These are phyloP conservation scores for Amanita muscaria DNA, from an alignment of 768 basidiomycete species.

Conservation along the genomic window DNA sequence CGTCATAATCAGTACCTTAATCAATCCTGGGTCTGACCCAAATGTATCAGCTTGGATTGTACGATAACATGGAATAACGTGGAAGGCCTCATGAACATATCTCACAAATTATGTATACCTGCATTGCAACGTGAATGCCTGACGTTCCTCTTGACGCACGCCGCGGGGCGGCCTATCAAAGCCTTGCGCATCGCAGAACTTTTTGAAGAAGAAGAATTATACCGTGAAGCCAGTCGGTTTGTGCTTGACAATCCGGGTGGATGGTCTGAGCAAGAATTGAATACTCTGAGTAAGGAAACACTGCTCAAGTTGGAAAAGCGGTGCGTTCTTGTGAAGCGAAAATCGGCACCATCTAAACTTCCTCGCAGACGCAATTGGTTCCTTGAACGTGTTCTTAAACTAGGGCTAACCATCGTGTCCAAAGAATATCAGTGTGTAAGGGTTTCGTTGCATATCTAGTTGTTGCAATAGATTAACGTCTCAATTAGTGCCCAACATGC, in stretches of 20 bases:
- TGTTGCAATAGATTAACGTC: background rate
- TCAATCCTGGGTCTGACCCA: background rate
- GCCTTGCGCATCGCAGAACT: conserved; percentile 89
- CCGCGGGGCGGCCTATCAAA: conserved; percentile 87
- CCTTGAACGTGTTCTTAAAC: conserved; percentile 86
- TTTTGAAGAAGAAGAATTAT: conserved; percentile 84
- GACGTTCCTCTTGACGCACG: conserved; percentile 83
- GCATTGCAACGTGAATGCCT: conserved; percentile 76
- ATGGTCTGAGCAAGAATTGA: conserved; percentile 72
- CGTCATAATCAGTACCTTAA: too few relatives aligned
- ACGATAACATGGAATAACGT: conserved; percentile 96
- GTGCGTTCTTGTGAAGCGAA: too few relatives aligned
- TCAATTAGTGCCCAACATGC: conserved; percentile 66
- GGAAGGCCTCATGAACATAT: conserved; percentile 83
- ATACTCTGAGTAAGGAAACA: conserved; percentile 75
- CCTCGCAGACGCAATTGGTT: conserved; percentile 94
- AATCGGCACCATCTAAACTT: too few relatives aligned
- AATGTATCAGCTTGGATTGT: conserved; percentile 59
- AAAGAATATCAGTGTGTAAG: conserved; percentile 93
- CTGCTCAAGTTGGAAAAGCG: conserved; percentile 84
- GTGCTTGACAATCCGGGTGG: conserved; percentile 89
- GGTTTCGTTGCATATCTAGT: conserved; percentile 6
- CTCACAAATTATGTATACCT: conserved; percentile 81
- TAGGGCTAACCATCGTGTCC: conserved; percentile 77
- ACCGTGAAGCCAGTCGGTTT: conserved; percentile 84